Base-by-base conservation (phyloP, 345 rosid genomes). In the Arabidopsis suecica region DNA sequence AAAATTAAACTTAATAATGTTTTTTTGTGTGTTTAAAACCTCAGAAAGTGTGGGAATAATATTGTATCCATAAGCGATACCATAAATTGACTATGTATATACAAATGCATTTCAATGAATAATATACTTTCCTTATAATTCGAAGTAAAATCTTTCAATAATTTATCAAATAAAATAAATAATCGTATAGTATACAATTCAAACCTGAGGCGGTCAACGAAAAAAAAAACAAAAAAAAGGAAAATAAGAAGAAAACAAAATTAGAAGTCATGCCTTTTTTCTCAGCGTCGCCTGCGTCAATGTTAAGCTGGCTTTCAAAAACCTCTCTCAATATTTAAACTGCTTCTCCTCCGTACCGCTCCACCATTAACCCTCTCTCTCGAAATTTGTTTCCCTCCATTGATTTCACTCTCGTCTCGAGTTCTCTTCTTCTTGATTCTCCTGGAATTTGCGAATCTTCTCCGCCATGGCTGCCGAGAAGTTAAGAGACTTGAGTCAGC, bases 401-500 rank as follows among this genome's bases (percentile, higher is more conserved):
- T 61, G 57, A 65, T 60, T 65, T 48, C 25, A n/a, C 5, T 30
- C 42, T 48, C 75, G 66, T 34, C 9, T 33, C 45, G 58, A 34
- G 3, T 2, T 22, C 56, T 33, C 56, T 9, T 47, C n/a, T 30
- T 42, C n/a, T 14, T 3, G 25, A 16, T 37, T 54, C 64, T 20
- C 3, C 55, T 54, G 2, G 36, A 62, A 48, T 53, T 48, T 23
- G 28, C 28, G 38, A 10, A 22, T 63, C 79, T 10, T 78, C 68
- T 65, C 56, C 73, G 85, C 73, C 80, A 89, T 95, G 97, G 93
- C 97, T 78, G 96, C 96, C 44, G 99, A 93, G 82, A 93, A 86
- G 85, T 87, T 95, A 68, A 72, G 96, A 63, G 96, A 95, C 86
- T 93, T 95, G 83, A 92, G 93, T 71, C 89, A 84, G 79, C 92